phyloP scores from a whole-genome alignment of 106 monocot genomes.

The Allium cepa region DNA sequence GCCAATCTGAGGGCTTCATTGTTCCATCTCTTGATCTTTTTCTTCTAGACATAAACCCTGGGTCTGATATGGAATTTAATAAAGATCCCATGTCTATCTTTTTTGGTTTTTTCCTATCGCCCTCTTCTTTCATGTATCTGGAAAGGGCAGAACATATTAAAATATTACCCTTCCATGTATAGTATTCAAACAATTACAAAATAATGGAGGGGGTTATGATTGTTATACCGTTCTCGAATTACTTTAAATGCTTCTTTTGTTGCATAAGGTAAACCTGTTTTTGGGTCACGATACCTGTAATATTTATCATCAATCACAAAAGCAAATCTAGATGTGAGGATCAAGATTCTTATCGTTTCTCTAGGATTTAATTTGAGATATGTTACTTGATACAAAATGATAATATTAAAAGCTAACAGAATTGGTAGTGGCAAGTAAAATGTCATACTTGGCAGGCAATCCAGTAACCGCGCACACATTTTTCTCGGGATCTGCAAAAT shows the following conservation, averaged over 20 bases:
- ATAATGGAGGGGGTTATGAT: background rate
- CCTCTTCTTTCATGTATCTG: slow-evolving; percentile 63
- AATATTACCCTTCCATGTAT: background rate
- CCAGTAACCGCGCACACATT: slow-evolving; percentile 65
- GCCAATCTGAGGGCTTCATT: slow-evolving; percentile 15
- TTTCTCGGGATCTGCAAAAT: slow-evolving; percentile 60
- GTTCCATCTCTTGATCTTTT: slow-evolving; percentile 29
- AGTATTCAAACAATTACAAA: background rate
- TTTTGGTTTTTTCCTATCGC: slow-evolving; percentile 26
- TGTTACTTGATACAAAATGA: too few species aligned
- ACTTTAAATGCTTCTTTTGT: slow-evolving; percentile 86
- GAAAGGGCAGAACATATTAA: background rate
- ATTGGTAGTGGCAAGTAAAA: background rate
- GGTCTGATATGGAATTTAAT: slow-evolving; percentile 36
- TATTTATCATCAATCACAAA: background rate
- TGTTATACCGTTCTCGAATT: slow-evolving; percentile 57
- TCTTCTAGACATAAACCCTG: slow-evolving; percentile 45
- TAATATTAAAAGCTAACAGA: too few species aligned
- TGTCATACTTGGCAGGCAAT: slow-evolving; percentile 66
- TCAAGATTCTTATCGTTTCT: too few species aligned
- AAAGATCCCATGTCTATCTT: slow-evolving; percentile 63
- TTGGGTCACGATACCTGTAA: slow-evolving; percentile 85
- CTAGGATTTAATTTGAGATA: too few species aligned
- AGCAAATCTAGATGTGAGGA: too few species aligned
- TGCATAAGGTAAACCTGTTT: slow-evolving; percentile 93